These are phyloP conservation scores for Trichoderma cornu-damae DNA, from an alignment of 2,329 filamentous ascomycete species.

Conservation along the genomic window DNA sequence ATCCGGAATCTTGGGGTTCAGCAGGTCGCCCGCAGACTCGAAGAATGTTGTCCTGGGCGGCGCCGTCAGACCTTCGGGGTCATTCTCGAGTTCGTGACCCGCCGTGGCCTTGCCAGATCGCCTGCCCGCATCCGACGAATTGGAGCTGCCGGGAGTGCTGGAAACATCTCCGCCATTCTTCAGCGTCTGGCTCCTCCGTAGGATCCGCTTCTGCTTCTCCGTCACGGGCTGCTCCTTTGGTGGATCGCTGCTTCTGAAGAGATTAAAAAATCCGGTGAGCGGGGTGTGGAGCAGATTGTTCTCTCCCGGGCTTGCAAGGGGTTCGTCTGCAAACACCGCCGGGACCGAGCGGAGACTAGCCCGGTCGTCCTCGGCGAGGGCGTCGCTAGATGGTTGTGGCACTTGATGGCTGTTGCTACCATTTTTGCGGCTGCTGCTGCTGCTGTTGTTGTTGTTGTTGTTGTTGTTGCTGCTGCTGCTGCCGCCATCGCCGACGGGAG, in stretches of 20 bases:
- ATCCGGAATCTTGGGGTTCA: conserved; percentile 83
- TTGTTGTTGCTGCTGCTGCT: conserved; percentile 25
- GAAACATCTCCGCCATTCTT: conserved; percentile 26
- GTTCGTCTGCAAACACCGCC: conserved; percentile 26
- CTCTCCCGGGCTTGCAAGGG: conserved; percentile 27
- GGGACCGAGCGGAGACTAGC: conserved; percentile 49
- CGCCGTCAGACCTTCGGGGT: conserved; percentile 50
- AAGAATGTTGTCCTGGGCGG: conserved; percentile 91
- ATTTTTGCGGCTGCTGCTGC: conserved; percentile 12
- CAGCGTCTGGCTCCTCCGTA: conserved; percentile 68
- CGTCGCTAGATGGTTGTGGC: conserved; percentile 63
- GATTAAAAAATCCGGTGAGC: conserved; percentile 61
- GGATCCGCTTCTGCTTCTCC: conserved; percentile 63
- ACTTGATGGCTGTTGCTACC: conserved; percentile 52
- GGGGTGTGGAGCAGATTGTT: conserved; percentile 41
- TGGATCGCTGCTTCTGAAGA: conserved; percentile 60
- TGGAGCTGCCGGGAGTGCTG: conserved; percentile 20
- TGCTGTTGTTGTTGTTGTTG: conserved; percentile 28
- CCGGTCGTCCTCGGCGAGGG: conserved; percentile 62
- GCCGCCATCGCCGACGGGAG: conserved; percentile 24
- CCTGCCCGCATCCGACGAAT: conserved; percentile 12
- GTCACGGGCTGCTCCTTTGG: conserved; percentile 46
- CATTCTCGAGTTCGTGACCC: conserved; percentile 45
- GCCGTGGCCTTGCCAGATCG: conserved; percentile 41
- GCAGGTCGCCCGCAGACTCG: conserved; percentile 85